These are phyloP conservation scores for Moesziomyces sp. DNA, from an alignment of 1,284 basidiomycete species.

Conservation along the genomic window DNA sequence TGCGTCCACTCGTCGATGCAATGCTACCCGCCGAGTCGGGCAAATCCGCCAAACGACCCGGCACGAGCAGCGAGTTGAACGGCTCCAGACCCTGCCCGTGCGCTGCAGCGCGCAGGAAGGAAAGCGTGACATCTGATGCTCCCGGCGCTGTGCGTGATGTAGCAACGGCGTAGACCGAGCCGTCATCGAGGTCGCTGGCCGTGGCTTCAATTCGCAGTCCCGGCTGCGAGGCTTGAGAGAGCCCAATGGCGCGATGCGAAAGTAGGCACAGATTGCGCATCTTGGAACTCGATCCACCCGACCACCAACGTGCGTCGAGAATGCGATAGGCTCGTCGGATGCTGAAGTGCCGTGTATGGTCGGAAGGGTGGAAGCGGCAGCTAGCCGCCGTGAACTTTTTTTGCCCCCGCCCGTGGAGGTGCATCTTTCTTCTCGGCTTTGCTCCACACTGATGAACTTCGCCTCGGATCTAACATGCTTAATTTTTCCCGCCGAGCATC, in stretches of 20 bases:
- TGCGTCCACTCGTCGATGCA: slow-evolving; percentile 17
- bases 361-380: not conserved
- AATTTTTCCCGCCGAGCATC: no score
- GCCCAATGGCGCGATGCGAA: slow-evolving; percentile 34
- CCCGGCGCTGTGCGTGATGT: slow-evolving; percentile 27
- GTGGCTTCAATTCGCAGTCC: slow-evolving; percentile 31
- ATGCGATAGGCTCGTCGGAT: no score
- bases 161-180: slow-evolving; percentile 40
- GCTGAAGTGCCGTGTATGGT: not conserved
- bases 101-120: slow-evolving; percentile 11
- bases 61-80: slow-evolving; percentile 33
- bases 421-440: not conserved
- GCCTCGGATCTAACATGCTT: not conserved
- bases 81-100: slow-evolving; percentile 5
- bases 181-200: slow-evolving; percentile 33
- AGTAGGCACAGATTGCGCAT: slow-evolving; percentile 47
- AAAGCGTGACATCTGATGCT: slow-evolving; percentile 29
- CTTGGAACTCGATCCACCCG: not conserved
- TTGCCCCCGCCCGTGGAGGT: not conserved
- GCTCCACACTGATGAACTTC: not conserved
- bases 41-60: slow-evolving; percentile 17
- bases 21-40: slow-evolving; percentile 29
- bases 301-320: not conserved
- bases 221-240: slow-evolving; percentile 11
- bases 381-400: not conserved